Base-by-base conservation (phyloP, 2,329 filamentous ascomycete species). In the Beauveria varroae region DNA sequence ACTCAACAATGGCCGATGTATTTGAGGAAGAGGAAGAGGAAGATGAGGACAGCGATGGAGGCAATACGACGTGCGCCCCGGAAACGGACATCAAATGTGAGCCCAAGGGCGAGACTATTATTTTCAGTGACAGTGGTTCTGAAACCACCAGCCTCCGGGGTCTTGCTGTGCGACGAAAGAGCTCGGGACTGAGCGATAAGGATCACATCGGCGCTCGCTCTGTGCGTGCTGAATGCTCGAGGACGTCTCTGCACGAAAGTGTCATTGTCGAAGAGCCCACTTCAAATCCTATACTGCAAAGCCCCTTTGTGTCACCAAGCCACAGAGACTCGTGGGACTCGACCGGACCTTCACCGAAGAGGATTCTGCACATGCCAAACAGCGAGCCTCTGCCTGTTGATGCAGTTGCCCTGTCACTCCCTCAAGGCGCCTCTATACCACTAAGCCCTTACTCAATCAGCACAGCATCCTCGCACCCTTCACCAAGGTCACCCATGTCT, bases 21-120 rank as follows among this genome's bases (percentile, higher is more conserved):
- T 95, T 93, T 65, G 90, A 95, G 69, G 90, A 93, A 67, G 90
- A 93, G 30, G 90, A 92, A 65, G 87, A 80, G 1, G 77, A 78
- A 3, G 81, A 84, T 20, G 78, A 78, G 41, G 76, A 78, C 64
- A 75, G 75, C 18, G 65, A 75, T 67, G 62, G 75, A 60, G 68
- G 71, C 58, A 70, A 70, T 28, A 69, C 68, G 30, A 70, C 69
- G 52, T 67, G 70, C 20, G 68, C 67, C 5, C 85, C 88, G 65
- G 75, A 77, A 3, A 73, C 76, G 1, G 74, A 76, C 6, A 44
- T 6, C n/a, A 30, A n/a, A n/a, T 24, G 18, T 20, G 51, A 55
- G 5, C 3, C 20, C 41, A 61, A 34, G 22, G 26, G 18, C 6
- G 51, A 55, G 14, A 43, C n/a, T 9, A 47, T 54, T 3, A 44